A percentile compares a stretch with the other conserved stretches of the same genome.
These are phyloP conservation scores for Rhizopus sp. DNA, from an alignment of 371 early-diverging fungal species.

Conservation along the genomic window DNA sequence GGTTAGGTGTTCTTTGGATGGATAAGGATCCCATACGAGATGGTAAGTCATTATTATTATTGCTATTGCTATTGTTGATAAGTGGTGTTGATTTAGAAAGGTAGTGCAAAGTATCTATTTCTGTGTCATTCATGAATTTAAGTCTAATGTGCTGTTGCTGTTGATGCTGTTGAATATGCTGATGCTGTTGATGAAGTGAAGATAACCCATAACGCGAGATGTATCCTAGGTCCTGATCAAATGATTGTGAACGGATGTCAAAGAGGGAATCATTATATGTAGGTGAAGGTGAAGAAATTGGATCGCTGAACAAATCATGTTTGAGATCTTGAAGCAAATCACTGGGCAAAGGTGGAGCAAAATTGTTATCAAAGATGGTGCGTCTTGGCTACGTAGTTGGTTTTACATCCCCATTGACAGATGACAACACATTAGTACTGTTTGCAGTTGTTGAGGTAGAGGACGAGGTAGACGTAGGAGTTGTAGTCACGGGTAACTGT, in stretches of 20 bases:
- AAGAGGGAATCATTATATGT: constrained; percentile 34
- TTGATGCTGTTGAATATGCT: not conserved
- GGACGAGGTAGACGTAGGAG: not conserved
- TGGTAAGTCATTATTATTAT: constrained; percentile 13
- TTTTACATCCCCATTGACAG: no score
- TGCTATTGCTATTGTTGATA: not conserved
- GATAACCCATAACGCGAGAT: not conserved
- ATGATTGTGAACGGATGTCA: constrained; percentile 33
- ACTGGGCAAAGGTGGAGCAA: constrained; percentile 58
- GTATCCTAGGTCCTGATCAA: constrained; percentile 23
- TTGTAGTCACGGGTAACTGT: constrained; percentile 9
- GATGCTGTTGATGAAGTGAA: constrained; percentile 10
- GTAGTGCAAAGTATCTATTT: constrained; percentile 18
- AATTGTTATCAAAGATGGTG: constrained; percentile 4
- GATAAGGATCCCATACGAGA: constrained; percentile 8
- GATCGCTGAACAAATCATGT: constrained; percentile 52
- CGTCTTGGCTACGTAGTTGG: no score
- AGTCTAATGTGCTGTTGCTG: not conserved
- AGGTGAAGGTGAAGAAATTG: constrained; percentile 26
- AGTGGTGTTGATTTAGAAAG: constrained; percentile 22
- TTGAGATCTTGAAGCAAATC: constrained; percentile 61
- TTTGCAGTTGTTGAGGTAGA: not conserved
- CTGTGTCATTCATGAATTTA: constrained; percentile 14
- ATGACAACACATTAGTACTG: constrained; percentile 2
- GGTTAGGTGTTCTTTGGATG: constrained; percentile 18